Evolutionary conservation across 768 basidiomycete genomes (phyloP).

Genomic region (Leccinum truebloodii): DNA sequence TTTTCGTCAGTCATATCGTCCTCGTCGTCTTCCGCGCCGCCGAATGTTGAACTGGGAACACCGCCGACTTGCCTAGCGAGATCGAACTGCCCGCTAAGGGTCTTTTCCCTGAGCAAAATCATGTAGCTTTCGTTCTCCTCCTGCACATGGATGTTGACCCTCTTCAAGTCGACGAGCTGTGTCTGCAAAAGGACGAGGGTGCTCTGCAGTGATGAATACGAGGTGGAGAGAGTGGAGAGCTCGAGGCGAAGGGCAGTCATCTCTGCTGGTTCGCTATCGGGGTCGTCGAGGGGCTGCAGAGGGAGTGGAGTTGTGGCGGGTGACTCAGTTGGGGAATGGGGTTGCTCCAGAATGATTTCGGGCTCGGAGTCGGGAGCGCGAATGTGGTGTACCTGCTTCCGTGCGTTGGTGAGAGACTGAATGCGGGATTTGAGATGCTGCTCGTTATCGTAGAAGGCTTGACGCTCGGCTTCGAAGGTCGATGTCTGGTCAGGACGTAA

Average conservation of each 20-base stretch:
- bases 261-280: constrained; percentile 79
- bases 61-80: constrained; percentile 67
- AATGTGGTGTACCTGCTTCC: constrained; percentile 50
- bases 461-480: constrained; percentile 89
- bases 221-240: constrained; percentile 83
- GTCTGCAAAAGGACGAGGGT: constrained; percentile 82
- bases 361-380: constrained; percentile 39
- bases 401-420: constrained; percentile 69
- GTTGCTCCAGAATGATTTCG: constrained; percentile 42
- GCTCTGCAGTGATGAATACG: constrained; percentile 79
- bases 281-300: constrained; percentile 57
- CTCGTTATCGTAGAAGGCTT: constrained; percentile 91
- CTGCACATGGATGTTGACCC: constrained; percentile 84
- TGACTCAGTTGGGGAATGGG: constrained; percentile 26
- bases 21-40: constrained; percentile 37
- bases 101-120: constrained; percentile 89
- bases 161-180: constrained; percentile 84
- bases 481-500: constrained; percentile 52
- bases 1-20: constrained; percentile 38
- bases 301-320: constrained; percentile 25
- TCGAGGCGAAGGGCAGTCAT: constrained; percentile 84
- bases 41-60: constrained; percentile 40
- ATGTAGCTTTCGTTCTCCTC: constrained; percentile 98
- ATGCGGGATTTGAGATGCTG: constrained; percentile 92
- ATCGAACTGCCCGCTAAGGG: constrained; percentile 86